These are phyloP conservation scores for Candolleomyces eurysporus DNA, from an alignment of 768 basidiomycete genomes.

Conservation along the genomic window DNA sequence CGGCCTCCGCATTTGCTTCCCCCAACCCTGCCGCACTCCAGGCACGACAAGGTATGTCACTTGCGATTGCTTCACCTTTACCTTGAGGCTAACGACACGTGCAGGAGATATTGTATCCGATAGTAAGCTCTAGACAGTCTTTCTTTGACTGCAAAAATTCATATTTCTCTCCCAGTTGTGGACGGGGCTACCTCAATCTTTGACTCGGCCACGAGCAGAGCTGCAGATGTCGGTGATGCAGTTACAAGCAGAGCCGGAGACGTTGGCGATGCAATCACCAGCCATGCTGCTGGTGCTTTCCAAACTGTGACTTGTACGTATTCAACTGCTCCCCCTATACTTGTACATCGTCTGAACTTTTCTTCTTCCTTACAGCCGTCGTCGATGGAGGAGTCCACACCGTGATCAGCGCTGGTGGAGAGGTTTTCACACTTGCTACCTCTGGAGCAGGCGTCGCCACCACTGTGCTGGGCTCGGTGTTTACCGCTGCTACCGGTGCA, in stretches of 20 bases:
- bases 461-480: conserved; percentile 51
- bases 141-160: neutral
- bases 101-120: neutral
- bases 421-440: conserved; percentile 56
- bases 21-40: conserved; percentile 27
- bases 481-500: conserved; percentile 45
- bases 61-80: neutral
- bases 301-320: conserved; percentile 43
- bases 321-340: neutral
- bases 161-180: conserved; percentile 23
- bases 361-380: conserved; percentile 38
- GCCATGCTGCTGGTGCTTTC: conserved; percentile 29
- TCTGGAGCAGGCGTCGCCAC: conserved; percentile 42
- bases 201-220: conserved; percentile 32
- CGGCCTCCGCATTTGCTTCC: conserved; percentile 33
- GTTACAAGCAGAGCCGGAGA: conserved; percentile 16
- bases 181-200: conserved; percentile 36
- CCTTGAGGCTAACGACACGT: neutral
- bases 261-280: conserved; percentile 25
- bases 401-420: conserved; percentile 56
- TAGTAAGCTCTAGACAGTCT: neutral
- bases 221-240: conserved; percentile 11
- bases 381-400: conserved; percentile 51
- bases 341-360: conserved; percentile 1
- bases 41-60: conserved; percentile 42